phyloP scores from a whole-genome alignment of 164 flowering plant genomes.

The Chimonanthus praecox region DNA sequence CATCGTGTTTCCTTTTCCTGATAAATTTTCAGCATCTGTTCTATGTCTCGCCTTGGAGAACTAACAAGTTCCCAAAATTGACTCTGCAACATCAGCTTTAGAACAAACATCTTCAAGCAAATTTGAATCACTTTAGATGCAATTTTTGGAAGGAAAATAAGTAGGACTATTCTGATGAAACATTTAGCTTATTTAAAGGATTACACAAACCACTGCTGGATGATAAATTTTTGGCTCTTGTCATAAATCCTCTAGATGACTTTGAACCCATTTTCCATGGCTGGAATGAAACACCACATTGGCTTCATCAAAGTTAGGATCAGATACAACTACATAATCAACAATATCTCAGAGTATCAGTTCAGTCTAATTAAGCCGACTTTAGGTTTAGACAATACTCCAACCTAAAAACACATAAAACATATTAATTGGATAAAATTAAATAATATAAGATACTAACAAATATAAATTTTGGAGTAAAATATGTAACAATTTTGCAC shows the following conservation, averaged over 20 bases:
- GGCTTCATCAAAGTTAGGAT: constrained; percentile 35
- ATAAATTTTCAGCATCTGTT: constrained; percentile 11
- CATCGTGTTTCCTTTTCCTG: constrained; percentile 5
- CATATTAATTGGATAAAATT: no score
- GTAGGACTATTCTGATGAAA: constrained; percentile 27
- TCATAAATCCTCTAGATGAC: constrained; percentile 42
- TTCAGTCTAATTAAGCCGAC: no score
- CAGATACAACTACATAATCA: constrained; percentile 35
- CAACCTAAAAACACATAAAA: no score
- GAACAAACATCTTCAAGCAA: constrained; percentile 48
- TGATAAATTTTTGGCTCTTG: constrained; percentile 33
- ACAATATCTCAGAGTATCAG: constrained; percentile 34
- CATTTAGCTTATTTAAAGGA: constrained; percentile 30
- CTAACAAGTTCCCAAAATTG: constrained; percentile 29
- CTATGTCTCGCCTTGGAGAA: constrained; percentile 20
- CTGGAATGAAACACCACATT: constrained; percentile 55
- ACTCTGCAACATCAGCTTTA: constrained; percentile 30
- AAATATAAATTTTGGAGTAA: no score
- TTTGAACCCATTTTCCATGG: constrained; percentile 62
- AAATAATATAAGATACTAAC: no score
- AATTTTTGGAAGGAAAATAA: constrained; percentile 32
- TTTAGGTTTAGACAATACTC: no score
- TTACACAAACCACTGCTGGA: constrained; percentile 21
- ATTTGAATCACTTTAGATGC: constrained; percentile 27
- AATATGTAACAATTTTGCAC: no score